Percentiles rank a stretch among this genome's conserved stretches.
Conservation (phyloP, 176 grass and related monocot genomes). For the Eleusine indica region DNA sequence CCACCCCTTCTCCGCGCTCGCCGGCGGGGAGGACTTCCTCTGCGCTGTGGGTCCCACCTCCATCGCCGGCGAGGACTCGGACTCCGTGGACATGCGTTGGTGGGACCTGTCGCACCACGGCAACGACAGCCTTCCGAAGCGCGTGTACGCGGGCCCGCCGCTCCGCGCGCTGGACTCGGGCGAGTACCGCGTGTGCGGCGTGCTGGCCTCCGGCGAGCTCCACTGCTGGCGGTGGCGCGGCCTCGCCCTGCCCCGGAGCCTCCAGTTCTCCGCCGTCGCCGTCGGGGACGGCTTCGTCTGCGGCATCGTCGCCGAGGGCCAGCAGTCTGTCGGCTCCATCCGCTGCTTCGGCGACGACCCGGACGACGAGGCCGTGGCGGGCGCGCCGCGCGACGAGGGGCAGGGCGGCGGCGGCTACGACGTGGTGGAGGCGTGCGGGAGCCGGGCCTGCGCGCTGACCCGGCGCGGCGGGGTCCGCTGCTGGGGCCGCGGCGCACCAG, state of each 20-base stretch:
- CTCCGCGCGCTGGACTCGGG: constrained; percentile 58
- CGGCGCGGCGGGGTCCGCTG: constrained; percentile 37
- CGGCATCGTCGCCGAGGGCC: constrained; percentile 35
- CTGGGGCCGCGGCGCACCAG: constrained; percentile 59
- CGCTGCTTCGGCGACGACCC: constrained; percentile 69
- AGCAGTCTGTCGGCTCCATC: background rate
- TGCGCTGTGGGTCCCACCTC: constrained; percentile 52
- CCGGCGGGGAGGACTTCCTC: constrained; percentile 76
- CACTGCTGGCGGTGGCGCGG: constrained; percentile 83
- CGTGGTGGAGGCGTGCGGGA: constrained; percentile 43
- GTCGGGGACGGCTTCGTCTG: constrained; percentile 79
- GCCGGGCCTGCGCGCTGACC: constrained; percentile 72
- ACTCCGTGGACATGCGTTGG: constrained; percentile 69
- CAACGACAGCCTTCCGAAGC: constrained; percentile 36
- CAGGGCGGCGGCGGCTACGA: constrained; percentile 20
- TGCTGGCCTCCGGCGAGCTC: constrained; percentile 53
- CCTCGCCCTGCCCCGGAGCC: constrained; percentile 15
- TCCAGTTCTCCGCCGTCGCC: constrained; percentile 54
- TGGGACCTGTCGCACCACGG: constrained; percentile 57
- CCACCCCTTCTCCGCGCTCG: constrained; percentile 66
- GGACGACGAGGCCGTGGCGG: constrained; percentile 22
- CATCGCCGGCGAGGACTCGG: background rate
- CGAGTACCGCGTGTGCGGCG: constrained; percentile 70
- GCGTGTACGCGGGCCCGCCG: constrained; percentile 68
- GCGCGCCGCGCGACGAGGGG: constrained; percentile 27